phyloP scores from a whole-genome alignment of 768 basidiomycete species.

The Leucosporidium scottii region DNA sequence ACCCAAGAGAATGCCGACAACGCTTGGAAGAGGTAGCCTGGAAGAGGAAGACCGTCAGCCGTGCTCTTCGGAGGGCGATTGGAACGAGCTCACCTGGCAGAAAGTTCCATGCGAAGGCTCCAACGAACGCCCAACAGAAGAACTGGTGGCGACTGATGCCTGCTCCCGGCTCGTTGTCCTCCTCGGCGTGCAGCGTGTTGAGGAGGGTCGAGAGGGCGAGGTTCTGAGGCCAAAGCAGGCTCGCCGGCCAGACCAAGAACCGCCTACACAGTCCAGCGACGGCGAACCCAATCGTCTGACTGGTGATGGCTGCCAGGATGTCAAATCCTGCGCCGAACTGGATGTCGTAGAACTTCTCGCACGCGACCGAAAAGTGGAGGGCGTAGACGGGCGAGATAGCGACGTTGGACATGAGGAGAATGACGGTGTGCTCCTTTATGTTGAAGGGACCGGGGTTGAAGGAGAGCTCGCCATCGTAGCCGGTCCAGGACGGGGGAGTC shows the following conservation, averaged over 20 bases:
- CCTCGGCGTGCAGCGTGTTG: slow-evolving; percentile 94
- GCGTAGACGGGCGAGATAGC: slow-evolving; percentile 51
- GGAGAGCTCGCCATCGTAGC: slow-evolving; percentile 51
- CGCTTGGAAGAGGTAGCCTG: slow-evolving; percentile 85
- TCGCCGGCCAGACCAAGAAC: slow-evolving; percentile 92
- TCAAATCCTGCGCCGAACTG: slow-evolving; percentile 71
- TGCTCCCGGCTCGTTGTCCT: slow-evolving; percentile 72
- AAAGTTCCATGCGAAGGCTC: slow-evolving; percentile 79
- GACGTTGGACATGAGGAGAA: slow-evolving; percentile 84
- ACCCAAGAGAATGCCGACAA: slow-evolving; percentile 82
- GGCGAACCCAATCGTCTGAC: slow-evolving; percentile 87
- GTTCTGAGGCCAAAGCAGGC: slow-evolving; percentile 98
- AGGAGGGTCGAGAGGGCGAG: slow-evolving; percentile 86
- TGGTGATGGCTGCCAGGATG: slow-evolving; percentile 69
- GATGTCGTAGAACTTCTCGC: slow-evolving; percentile 67
- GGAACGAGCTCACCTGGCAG: slow-evolving; percentile 60
- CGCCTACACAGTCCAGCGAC: slow-evolving; percentile 81
- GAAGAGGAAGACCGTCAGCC: slow-evolving; percentile 55
- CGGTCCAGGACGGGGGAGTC: slow-evolving; percentile 51
- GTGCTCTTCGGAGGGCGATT: not conserved
- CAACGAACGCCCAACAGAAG: slow-evolving; percentile 60
- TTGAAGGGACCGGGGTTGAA: slow-evolving; percentile 96
- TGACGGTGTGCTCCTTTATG: slow-evolving; percentile 87
- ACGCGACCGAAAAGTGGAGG: slow-evolving; percentile 71
- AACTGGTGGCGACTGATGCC: slow-evolving; percentile 72